A percentile compares a stretch with the other conserved stretches of the same genome.
Evolutionary conservation across 2,329 filamentous ascomycete genomes (phyloP).

Genomic region (Penicillium sp.): DNA sequence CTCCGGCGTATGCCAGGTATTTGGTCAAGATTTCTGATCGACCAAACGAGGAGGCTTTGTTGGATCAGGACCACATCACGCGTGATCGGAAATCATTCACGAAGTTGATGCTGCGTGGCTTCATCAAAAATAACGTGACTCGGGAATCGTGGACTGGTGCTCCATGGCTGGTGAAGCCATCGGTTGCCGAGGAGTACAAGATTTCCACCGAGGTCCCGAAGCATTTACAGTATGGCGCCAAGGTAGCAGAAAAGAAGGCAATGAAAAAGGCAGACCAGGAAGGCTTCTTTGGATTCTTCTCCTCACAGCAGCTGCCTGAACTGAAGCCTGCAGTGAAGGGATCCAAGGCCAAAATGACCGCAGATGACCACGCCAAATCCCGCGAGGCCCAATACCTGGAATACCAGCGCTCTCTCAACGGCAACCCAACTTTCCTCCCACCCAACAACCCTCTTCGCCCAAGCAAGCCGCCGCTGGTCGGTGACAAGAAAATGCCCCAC

Average conservation of each 20-base stretch:
- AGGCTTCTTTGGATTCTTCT: conserved; percentile 54
- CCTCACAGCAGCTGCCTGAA: conserved; percentile 64
- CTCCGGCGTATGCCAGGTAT: conserved; percentile 73
- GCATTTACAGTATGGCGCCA: conserved; percentile 79
- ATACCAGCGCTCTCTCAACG: conserved; percentile 50
- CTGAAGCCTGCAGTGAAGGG: conserved; percentile 73
- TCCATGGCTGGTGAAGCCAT: conserved; percentile 89
- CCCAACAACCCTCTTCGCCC: conserved; percentile 35
- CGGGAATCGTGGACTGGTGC: conserved; percentile 94
- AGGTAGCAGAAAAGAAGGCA: conserved; percentile 75
- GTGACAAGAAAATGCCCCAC: conserved; percentile 38
- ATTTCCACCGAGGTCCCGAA: conserved; percentile 85
- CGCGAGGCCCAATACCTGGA: conserved; percentile 52
- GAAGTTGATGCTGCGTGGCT: conserved; percentile 88
- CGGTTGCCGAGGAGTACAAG: conserved; percentile 79
- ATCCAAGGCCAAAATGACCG: conserved; percentile 60
- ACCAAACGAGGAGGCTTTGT: conserved; percentile 70
- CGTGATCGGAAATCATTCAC: conserved; percentile 92
- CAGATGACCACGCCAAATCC: conserved; percentile 50
- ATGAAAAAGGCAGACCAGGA: conserved; percentile 60
- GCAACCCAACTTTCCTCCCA: conserved; percentile 46
- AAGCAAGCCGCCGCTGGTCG: conserved; percentile 33
- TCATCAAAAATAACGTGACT: conserved; percentile 92
- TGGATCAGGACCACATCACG: conserved; percentile 78
- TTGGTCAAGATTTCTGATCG: conserved; percentile 73